Conservation (phyloP, 495 filamentous ascomycete species). For the Aspergillus cristatus region DNA sequence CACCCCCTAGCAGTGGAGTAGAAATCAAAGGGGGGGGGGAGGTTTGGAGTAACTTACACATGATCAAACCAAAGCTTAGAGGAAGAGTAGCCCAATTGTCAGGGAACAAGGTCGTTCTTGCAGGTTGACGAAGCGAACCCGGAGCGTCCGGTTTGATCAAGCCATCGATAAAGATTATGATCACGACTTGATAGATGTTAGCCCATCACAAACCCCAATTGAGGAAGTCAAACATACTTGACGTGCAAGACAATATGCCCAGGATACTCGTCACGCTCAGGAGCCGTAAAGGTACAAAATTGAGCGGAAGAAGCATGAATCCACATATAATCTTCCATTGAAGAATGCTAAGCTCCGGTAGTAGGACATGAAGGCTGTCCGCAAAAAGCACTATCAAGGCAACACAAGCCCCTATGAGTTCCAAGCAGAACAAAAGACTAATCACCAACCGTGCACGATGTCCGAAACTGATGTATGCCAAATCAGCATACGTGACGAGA, state of each 20-base stretch:
- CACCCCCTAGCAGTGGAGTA: no score
- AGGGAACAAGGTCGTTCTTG: slow-evolving; percentile 64
- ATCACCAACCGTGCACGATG: slow-evolving; percentile 67
- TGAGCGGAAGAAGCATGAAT: slow-evolving; percentile 69
- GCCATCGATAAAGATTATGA: slow-evolving; percentile 76
- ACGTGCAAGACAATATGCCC: slow-evolving; percentile 78
- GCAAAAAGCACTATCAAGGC: slow-evolving; percentile 90
- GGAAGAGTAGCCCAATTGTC: slow-evolving; percentile 81
- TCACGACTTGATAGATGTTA: slow-evolving; percentile 49
- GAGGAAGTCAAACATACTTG: slow-evolving; percentile 50
- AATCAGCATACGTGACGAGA: slow-evolving; percentile 80
- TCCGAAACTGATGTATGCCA: slow-evolving; percentile 92
- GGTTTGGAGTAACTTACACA: slow-evolving; percentile 45
- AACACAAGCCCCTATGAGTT: slow-evolving; percentile 81
- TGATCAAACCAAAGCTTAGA: slow-evolving; percentile 88
- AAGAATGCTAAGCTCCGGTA: slow-evolving; percentile 60
- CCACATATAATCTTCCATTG: slow-evolving; percentile 87
- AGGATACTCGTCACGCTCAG: slow-evolving; percentile 86
- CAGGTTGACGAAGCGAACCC: slow-evolving; percentile 79
- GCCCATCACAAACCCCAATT: neutral
- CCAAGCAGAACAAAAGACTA: slow-evolving; percentile 77
- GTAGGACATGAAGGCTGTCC: slow-evolving; percentile 72
- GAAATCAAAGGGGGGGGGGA: no score
- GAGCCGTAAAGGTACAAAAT: slow-evolving; percentile 74
- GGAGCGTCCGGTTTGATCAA: slow-evolving; percentile 70